Conservation (phyloP, 768 basidiomycete species). For the Trametes elegans region DNA sequence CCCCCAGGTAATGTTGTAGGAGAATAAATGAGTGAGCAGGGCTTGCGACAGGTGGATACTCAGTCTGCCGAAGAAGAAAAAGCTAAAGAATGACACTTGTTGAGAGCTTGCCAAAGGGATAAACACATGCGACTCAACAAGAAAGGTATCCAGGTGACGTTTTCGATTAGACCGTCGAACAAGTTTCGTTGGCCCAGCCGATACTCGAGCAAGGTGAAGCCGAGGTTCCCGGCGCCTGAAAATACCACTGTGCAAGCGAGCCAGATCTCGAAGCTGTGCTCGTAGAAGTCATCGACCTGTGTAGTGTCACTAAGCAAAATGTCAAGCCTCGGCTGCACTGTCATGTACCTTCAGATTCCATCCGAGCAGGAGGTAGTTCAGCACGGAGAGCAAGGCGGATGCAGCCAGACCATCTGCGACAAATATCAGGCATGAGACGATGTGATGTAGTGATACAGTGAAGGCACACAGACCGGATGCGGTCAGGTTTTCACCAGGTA, state of each 20-base stretch:
- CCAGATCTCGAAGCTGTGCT: slow-evolving; percentile 72
- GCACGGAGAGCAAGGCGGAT: slow-evolving; percentile 54
- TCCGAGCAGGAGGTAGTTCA: slow-evolving; percentile 71
- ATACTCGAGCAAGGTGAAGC: slow-evolving; percentile 72
- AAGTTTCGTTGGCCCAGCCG: slow-evolving; percentile 57
- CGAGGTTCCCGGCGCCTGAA: slow-evolving; percentile 65
- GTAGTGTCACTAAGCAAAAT: not conserved
- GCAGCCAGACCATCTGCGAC: slow-evolving; percentile 57
- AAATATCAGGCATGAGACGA: not conserved
- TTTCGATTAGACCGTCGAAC: slow-evolving; percentile 51
- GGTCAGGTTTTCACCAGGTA: too few relatives aligned
- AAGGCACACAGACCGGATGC: too few relatives aligned
- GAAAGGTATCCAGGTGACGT: slow-evolving; percentile 66
- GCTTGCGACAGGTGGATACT: slow-evolving; percentile 52
- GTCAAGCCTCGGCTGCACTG: not conserved
- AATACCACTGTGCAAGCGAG: slow-evolving; percentile 68
- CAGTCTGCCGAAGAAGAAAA: slow-evolving; percentile 59
- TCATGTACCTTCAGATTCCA: slow-evolving; percentile 34
- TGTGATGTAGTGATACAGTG: too few relatives aligned
- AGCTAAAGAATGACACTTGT: slow-evolving; percentile 28
- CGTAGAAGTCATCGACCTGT: slow-evolving; percentile 65
- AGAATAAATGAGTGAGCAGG: slow-evolving; percentile 53
- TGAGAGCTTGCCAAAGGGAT: too few relatives aligned
- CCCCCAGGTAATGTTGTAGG: slow-evolving; percentile 58
- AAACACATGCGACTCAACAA: slow-evolving; percentile 50